Evolutionary conservation across 2,329 filamentous ascomycete species (phyloP).

Genomic region (Septoria linicola): DNA sequence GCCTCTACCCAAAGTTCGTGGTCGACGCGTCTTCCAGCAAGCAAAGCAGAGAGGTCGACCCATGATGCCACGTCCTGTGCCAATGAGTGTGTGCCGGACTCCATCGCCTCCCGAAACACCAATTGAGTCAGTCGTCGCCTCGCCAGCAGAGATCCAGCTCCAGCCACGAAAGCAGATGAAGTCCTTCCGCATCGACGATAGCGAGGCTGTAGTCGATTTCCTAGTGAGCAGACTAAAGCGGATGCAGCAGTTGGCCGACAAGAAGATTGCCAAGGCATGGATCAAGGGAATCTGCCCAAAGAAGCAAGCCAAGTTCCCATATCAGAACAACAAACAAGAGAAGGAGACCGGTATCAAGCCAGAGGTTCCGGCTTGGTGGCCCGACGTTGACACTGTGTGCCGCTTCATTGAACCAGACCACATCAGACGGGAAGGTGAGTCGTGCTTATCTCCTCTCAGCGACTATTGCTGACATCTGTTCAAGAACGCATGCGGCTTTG

Average conservation of each 20-base stretch:
- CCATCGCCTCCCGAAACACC: slow-evolving; percentile 6
- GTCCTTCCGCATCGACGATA: slow-evolving; percentile 23
- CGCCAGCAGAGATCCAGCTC: background rate
- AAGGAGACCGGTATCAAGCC: slow-evolving; percentile 40
- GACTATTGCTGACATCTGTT: slow-evolving; percentile 12
- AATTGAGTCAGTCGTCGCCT: background rate
- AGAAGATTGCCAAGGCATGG: slow-evolving; percentile 72
- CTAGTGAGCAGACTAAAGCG: slow-evolving; percentile 31
- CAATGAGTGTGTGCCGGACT: slow-evolving; percentile 1
- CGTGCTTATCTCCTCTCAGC: background rate
- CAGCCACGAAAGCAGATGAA: slow-evolving; percentile 9
- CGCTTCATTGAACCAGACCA: slow-evolving; percentile 74
- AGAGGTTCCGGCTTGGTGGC: slow-evolving; percentile 39
- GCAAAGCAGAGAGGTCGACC: slow-evolving; percentile 18
- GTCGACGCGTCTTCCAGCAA: slow-evolving; percentile 6
- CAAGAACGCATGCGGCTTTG: slow-evolving; percentile 34
- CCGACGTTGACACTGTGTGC: slow-evolving; percentile 43
- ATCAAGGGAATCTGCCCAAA: slow-evolving; percentile 73
- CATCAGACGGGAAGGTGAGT: slow-evolving; percentile 62
- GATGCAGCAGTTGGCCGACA: slow-evolving; percentile 70
- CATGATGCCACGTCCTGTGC: slow-evolving; percentile 11
- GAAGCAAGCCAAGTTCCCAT: slow-evolving; percentile 73
- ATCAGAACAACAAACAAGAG: slow-evolving; percentile 61
- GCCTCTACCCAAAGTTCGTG: background rate
- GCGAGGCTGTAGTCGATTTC: slow-evolving; percentile 16